Percentiles rank a stretch among this genome's conserved stretches.
Evolutionary conservation across 2,329 filamentous ascomycete species (phyloP).

Genomic region (Bimuria novae-zelandiae): DNA sequence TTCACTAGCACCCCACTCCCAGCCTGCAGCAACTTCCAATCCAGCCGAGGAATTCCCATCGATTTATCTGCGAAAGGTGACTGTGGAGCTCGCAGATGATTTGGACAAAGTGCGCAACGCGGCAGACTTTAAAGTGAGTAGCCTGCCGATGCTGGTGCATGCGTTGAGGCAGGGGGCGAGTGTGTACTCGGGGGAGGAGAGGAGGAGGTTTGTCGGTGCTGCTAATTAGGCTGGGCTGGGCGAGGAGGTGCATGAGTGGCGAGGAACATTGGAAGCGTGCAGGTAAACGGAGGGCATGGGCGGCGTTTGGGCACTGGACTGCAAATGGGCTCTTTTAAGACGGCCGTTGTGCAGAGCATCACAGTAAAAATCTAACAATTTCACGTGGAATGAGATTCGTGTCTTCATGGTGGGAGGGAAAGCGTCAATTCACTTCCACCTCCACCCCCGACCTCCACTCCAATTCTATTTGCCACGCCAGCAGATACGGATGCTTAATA

Average conservation of each 20-base stretch:
- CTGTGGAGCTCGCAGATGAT: conserved; percentile 73
- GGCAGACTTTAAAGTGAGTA: conserved; percentile 70
- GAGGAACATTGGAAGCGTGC: conserved; percentile 21
- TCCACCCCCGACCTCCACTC: conserved; percentile 72
- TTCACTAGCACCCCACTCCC: conserved; percentile 8
- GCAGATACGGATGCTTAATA: conserved; percentile 85
- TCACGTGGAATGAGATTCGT: too few relatives aligned
- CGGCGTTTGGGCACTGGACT: too few relatives aligned
- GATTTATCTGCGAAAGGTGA: conserved; percentile 72
- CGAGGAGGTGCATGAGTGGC: conserved; percentile 15
- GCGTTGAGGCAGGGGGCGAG: conserved; percentile 70
- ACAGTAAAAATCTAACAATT: neutral
- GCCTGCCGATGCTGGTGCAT: conserved; percentile 66
- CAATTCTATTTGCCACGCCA: conserved; percentile 89
- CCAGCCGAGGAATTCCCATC: conserved; percentile 60
- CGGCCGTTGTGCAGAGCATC: too few relatives aligned
- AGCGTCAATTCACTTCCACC: conserved; percentile 32
- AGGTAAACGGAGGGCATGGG: too few relatives aligned
- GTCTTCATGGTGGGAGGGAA: neutral
- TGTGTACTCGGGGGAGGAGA: conserved; percentile 63
- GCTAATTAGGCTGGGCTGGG: conserved; percentile 11
- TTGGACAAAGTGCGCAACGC: conserved; percentile 71
- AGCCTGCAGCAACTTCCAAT: too few relatives aligned
- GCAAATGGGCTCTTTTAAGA: too few relatives aligned
- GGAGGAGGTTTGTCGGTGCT: conserved; percentile 46